Base-by-base conservation (phyloP, 176 grass and related monocot species). In the Aegilops longissima region DNA sequence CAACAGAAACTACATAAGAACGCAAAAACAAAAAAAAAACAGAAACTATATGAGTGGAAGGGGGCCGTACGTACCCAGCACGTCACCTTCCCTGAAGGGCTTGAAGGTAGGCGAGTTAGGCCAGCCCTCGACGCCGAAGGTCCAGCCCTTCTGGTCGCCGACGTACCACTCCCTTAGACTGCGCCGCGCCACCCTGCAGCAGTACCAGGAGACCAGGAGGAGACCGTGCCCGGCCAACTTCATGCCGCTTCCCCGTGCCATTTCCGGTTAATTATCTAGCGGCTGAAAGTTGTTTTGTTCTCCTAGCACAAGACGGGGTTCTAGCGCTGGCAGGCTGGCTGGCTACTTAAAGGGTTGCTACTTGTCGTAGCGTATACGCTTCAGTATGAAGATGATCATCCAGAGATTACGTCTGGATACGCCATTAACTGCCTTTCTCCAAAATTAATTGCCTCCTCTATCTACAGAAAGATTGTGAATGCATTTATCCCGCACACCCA, bases 41-140 rank as follows among this genome's bases (percentile, higher is more conserved):
- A 23, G 36, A 72, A 10, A 10, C 40, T 11, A 42, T 42, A 25
- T 5, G 14, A 24, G 33, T 8, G 3, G 54, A 38, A 2, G 12
- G 52, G 44, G 39, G 33, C 34, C 33, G 24, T 16, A 12, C 42
- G 6, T 58, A 82, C 80, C 65, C 10, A 82, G 80, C 67, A 83
- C 67, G 33, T 83, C 81, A 49, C 81, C 81, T 39, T 38, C n/a
- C 81, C 16, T 39, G 67, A 83, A 83, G 49, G 31, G 49, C 67
- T 72, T 83, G 81, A 59, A 72, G 40, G 72, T 83, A 9, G 81
- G 67, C 81, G 49, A 83, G 40, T 83, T 83, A 5, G 81, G 67
- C 81, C 81, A 83, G 5, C 49, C 13, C 13, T 12, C 0, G n/a
- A 83, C 67, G 51, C 49, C 67, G 33, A 40, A 61, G 66, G 6